These are phyloP conservation scores for Penicillium angulare DNA, from an alignment of 495 filamentous ascomycete genomes.

Conservation along the genomic window DNA sequence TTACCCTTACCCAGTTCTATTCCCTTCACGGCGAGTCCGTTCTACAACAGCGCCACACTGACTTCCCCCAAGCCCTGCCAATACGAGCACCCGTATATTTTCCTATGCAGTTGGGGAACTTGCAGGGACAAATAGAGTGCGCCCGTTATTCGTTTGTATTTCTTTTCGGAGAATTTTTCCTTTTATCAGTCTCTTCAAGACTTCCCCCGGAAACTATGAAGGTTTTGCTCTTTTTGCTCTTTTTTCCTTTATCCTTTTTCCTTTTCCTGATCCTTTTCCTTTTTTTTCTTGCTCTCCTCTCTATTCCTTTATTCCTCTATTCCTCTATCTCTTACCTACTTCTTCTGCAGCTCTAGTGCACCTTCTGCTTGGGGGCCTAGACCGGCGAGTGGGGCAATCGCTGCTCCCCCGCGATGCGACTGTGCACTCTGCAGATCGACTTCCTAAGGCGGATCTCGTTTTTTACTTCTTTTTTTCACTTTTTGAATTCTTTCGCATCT, in stretches of 20 bases:
- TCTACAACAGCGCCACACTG: slow-evolving; percentile 15
- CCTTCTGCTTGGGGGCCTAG: slow-evolving; percentile 6
- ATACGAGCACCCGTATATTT: too few relatives aligned
- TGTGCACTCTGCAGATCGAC: slow-evolving; percentile 9
- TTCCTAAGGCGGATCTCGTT: not conserved
- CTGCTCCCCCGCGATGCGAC: slow-evolving; percentile 17
- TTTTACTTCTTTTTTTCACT: not conserved
- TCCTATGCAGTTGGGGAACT: too few relatives aligned
- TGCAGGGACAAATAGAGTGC: too few relatives aligned
- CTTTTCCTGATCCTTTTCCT: not conserved
- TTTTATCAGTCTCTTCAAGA: too few relatives aligned
- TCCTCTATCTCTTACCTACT: too few relatives aligned
- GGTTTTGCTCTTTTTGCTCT: not conserved
- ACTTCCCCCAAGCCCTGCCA: too few relatives aligned
- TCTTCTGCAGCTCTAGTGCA: not conserved
- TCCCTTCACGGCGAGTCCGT: slow-evolving; percentile 12
- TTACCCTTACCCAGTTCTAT: not conserved
- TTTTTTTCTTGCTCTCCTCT: not conserved
- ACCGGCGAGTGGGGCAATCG: slow-evolving; percentile 10
- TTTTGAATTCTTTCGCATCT: not conserved
- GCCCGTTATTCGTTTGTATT: too few relatives aligned
- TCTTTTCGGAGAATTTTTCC: slow-evolving; percentile 3
- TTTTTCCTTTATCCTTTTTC: not conserved
- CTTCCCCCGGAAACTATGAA: not conserved
- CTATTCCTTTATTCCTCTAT: too few relatives aligned